Conservation (phyloP, 2,329 filamentous ascomycete genomes). For the Xylariaceae sp. region DNA sequence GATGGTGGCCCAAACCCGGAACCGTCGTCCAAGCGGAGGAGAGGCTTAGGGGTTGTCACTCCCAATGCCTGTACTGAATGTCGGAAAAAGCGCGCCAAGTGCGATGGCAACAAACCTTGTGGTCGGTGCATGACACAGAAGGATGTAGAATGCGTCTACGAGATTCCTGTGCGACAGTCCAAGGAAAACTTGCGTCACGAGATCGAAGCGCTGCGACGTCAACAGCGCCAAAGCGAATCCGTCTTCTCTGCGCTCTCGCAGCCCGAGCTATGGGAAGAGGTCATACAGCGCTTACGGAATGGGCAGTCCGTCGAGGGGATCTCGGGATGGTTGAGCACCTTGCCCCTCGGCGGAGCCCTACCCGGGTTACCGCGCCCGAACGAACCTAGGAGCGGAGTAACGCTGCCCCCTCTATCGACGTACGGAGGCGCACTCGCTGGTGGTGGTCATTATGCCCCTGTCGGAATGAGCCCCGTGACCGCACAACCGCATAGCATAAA, state of each 20-base stretch:
- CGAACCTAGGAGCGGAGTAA: slow-evolving; percentile 32
- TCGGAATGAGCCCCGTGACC: slow-evolving; percentile 39
- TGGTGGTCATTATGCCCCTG: slow-evolving; percentile 30
- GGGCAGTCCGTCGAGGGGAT: slow-evolving; percentile 60
- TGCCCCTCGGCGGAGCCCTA: slow-evolving; percentile 38
- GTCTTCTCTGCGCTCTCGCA: slow-evolving; percentile 58
- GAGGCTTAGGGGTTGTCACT: slow-evolving; percentile 59
- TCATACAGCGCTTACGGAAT: slow-evolving; percentile 54
- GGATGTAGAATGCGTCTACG: slow-evolving; percentile 61
- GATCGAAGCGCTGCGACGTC: slow-evolving; percentile 58
- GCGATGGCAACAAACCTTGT: slow-evolving; percentile 61
- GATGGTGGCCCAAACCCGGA: slow-evolving; percentile 32
- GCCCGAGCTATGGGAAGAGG: slow-evolving; percentile 56
- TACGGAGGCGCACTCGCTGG: slow-evolving; percentile 24
- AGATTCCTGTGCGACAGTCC: slow-evolving; percentile 64
- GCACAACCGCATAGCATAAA: slow-evolving; percentile 38
- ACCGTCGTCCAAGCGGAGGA: slow-evolving; percentile 53
- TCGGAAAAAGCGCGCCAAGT: slow-evolving; percentile 66
- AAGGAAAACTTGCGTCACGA: slow-evolving; percentile 64
- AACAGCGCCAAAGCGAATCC: slow-evolving; percentile 57
- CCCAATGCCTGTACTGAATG: slow-evolving; percentile 65
- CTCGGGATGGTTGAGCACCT: slow-evolving; percentile 54
- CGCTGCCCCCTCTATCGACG: slow-evolving; percentile 33
- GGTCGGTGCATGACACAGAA: slow-evolving; percentile 58
- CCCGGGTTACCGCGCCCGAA: slow-evolving; percentile 34